These are phyloP conservation scores for Alternaria rosae DNA, from an alignment of 2,329 filamentous ascomycete genomes.

Conservation along the genomic window DNA sequence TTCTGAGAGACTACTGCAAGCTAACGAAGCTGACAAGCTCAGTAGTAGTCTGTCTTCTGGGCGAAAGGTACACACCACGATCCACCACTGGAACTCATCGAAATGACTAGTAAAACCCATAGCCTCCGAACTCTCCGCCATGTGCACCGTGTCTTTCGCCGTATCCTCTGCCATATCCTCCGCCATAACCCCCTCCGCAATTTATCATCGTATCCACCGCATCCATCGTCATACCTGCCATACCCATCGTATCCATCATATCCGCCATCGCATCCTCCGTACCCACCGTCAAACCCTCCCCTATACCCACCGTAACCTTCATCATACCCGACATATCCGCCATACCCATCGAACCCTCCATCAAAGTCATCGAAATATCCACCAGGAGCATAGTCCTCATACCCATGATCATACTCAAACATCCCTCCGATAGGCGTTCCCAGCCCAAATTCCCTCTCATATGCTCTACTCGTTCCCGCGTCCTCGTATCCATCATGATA, in stretches of 20 bases:
- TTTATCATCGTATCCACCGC: background rate
- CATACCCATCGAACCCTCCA: background rate
- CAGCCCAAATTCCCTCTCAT: background rate
- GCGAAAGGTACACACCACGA: background rate
- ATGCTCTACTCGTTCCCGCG: background rate
- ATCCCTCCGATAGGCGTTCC: background rate
- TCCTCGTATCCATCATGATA: background rate
- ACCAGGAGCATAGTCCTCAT: background rate
- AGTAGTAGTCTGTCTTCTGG: background rate
- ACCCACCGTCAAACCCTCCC: background rate
- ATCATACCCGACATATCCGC: background rate
- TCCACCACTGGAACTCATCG: background rate
- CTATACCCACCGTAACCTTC: background rate
- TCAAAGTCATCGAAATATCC: background rate
- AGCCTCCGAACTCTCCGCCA: background rate
- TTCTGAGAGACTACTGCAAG: background rate
- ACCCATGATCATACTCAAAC: background rate
- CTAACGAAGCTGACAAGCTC: background rate
- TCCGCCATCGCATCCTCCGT: background rate
- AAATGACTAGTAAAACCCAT: background rate
- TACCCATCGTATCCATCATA: constrained; percentile 1
- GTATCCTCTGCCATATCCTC: background rate
- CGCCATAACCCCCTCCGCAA: background rate
- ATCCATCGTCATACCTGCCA: background rate
- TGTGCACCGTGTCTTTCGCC: background rate